Conservation (phyloP, 139 green algal genomes). For the Gonium pectorale region DNA sequence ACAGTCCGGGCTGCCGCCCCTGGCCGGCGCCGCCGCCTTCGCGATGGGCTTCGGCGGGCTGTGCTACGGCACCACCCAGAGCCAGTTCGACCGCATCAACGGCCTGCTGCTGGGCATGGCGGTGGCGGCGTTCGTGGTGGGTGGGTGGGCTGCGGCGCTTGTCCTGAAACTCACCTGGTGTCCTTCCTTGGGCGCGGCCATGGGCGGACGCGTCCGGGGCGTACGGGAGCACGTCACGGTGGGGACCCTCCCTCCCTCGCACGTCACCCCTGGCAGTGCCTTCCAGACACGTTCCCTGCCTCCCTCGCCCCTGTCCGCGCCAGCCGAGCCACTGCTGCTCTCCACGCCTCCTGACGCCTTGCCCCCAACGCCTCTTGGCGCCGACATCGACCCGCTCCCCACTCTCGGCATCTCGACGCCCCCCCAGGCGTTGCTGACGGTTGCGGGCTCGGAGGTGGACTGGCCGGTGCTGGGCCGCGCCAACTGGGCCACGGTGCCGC, state of each 20-base stretch:
- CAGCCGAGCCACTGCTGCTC: no score
- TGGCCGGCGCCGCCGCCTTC: constrained; percentile 54
- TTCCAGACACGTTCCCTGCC: background rate
- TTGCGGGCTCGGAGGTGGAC: constrained; percentile 51
- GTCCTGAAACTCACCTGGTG: no score
- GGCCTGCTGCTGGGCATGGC: constrained; percentile 49
- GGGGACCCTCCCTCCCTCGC: no score
- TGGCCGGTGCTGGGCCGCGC: constrained; percentile 44
- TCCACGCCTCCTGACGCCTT: no score
- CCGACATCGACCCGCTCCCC: no score
- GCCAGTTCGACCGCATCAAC: constrained; percentile 71
- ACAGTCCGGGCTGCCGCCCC: background rate
- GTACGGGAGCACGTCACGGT: no score
- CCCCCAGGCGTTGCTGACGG: constrained; percentile 61
- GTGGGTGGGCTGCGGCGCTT: background rate
- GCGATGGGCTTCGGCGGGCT: constrained; percentile 56
- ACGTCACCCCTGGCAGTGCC: no score
- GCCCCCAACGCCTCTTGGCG: no score
- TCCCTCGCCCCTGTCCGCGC: background rate
- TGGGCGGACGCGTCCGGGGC: no score
- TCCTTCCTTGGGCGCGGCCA: no score
- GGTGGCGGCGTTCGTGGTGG: constrained; percentile 41
- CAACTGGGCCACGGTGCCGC: constrained; percentile 73
- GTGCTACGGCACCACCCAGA: constrained; percentile 66
- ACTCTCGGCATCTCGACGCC: background rate